Conservation (phyloP, 306 rosid genomes). For the Casuarina glauca region DNA sequence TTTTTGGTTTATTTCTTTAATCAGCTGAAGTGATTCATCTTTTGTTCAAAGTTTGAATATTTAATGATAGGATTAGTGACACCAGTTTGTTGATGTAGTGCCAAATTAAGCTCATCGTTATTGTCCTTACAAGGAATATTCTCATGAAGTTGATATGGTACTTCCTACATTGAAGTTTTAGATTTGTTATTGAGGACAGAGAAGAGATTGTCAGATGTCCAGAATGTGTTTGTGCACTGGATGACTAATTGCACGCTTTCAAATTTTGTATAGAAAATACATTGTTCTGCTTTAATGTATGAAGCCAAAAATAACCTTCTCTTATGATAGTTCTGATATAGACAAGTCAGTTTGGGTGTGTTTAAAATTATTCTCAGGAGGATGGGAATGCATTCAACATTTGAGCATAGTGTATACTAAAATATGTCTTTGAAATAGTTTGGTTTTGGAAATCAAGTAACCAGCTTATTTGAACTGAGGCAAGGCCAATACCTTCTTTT, state of each 20-base stretch:
- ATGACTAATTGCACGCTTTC: background rate
- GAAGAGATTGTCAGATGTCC: background rate
- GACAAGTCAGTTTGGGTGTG: background rate
- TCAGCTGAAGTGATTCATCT: background rate
- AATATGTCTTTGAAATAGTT: background rate
- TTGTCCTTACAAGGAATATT: background rate
- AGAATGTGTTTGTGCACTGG: background rate
- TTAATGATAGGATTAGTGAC: background rate
- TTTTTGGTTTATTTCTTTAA: background rate
- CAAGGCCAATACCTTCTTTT: background rate
- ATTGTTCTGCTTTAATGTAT: background rate
- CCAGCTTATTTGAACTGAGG: background rate
- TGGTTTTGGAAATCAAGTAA: conserved; percentile 12
- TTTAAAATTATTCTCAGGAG: background rate
- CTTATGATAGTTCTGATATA: background rate
- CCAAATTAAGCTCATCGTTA: background rate
- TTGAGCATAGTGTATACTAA: background rate
- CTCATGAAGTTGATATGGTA: background rate
- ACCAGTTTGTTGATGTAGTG: background rate
- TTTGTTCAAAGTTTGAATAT: background rate
- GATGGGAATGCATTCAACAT: background rate
- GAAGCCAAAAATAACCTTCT: background rate
- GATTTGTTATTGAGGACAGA: background rate
- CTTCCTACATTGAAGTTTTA: background rate
- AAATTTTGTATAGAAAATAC: background rate